Percentiles rank a stretch among this genome's conserved stretches.
phyloP scores from a whole-genome alignment of 495 filamentous ascomycete species.

The Mycothermus thermophilus region DNA sequence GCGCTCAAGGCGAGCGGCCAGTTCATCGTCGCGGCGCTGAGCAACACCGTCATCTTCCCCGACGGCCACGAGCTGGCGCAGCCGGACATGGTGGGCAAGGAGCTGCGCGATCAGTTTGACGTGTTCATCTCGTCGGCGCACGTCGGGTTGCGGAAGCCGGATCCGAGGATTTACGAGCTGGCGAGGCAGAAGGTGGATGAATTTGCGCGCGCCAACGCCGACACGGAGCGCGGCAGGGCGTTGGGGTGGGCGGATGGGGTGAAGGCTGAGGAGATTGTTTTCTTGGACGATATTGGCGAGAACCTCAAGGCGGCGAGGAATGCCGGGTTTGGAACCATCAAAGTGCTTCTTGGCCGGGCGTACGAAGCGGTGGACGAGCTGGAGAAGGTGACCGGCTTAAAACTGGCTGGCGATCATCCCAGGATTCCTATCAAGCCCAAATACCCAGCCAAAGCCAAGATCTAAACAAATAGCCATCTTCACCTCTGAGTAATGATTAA shows the following conservation, averaged over 20 bases:
- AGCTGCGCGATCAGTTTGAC: conserved; percentile 53
- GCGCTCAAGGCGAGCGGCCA: conserved; percentile 46
- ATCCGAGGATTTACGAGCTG: conserved; percentile 63
- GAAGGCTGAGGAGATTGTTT: conserved; percentile 56
- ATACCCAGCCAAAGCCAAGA: conserved; percentile 23
- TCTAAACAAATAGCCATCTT: too few relatives aligned
- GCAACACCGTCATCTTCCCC: conserved; percentile 78
- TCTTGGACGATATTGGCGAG: conserved; percentile 91
- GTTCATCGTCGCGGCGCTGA: conserved; percentile 68
- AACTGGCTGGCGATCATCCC: conserved; percentile 31
- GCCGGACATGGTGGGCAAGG: conserved; percentile 25
- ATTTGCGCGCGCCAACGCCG: conserved; percentile 35
- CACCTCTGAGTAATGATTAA: too few relatives aligned
- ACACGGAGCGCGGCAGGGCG: conserved; percentile 20
- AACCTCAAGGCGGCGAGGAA: conserved; percentile 72
- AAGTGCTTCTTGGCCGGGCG: conserved; percentile 63
- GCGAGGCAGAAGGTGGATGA: conserved; percentile 51
- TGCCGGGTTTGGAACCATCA: conserved; percentile 69
- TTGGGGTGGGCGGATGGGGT: conserved; percentile 40
- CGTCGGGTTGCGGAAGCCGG: conserved; percentile 78
- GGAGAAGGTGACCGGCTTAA: conserved; percentile 37
- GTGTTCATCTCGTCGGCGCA: conserved; percentile 76
- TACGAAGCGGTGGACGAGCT: conserved; percentile 52
- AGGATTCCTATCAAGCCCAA: conserved; percentile 28
- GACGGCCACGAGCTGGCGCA: conserved; percentile 43